Base-by-base conservation (phyloP, 257 asterid genomes). In the Solanum medicagineum region DNA sequence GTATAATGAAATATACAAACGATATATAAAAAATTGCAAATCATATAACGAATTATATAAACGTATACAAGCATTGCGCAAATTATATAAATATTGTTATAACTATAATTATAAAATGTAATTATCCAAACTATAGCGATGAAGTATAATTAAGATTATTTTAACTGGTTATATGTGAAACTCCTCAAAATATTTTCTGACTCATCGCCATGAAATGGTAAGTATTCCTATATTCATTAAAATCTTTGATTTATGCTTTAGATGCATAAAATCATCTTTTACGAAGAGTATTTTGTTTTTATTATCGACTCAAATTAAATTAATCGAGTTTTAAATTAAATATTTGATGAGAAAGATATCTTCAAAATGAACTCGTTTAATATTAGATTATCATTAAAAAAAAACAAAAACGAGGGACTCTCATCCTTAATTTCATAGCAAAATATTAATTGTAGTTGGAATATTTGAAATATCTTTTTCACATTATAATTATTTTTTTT, bases 121-220 rank as follows among this genome's bases (percentile, higher is more conserved):
- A 32, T 36, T 36, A 36, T 1, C 42, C 0, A 4, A 36, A 36
- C 42, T 36, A 36, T 36, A 36, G 1, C 0, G 0, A 36, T 36
- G 1, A 3, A 36, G 0, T 5, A 36, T 36, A 36, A 36, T 5
- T 0, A 36, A 36, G 42, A 36, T 36, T 0, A 0, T 36, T 36
- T 36, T 4, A 5, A 36, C 4, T 36, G 1, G 1, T 5, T 36
- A 36, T 4, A 36, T 0, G 42, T 5, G 6, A 36, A 36, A 36
- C 6, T 36, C 6, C 6, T 36, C 42, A 4, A 36, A 20, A 57
- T 57, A 57, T 20, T 57, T 57, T 57, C 8, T 6, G 1, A 57
- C n/a, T 0, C 0, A 0, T 57, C 4, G 7, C 0, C 2, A 57
- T 57, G 11, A 6, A 1, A 2, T 0, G 0, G 3, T 9, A 20